Base-by-base conservation (phyloP, 176 grass and related monocot species). In the Panicum miliaceum region DNA sequence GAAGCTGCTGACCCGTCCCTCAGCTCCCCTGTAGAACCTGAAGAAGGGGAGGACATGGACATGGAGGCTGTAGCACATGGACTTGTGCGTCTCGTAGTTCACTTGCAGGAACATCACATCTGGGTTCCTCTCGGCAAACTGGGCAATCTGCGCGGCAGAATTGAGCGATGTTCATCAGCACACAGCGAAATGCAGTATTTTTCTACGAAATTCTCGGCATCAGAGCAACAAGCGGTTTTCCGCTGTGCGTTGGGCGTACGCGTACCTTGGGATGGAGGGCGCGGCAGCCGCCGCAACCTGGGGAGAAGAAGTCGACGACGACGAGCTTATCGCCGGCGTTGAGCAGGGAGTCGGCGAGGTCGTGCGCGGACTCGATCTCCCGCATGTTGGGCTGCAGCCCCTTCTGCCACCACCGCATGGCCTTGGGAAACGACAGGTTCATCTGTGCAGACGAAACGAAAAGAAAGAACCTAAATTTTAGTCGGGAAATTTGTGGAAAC, bases 11-110 rank as follows among this genome's bases (percentile, higher is more conserved):
- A 99, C 84, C 6, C 91, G 75, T 4, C 96, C 96, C 54, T 99
- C 87, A 8, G 93, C 89, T 76, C 96, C 96, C 47, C 91, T 80
- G 71, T 94, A 99, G 70, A 99, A 94, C 84, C 93, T 85, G 82
- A 99, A 99, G 84, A 99, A 99, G 0, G 96, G 96, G 25, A 99
- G 93, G 71, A 99, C 96, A 80, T 94, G 93, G 38, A 99, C 91
- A 42, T 91, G 84, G 61, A 99, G 91, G 87, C 81, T 96, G 71
- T 94, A 94, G 78, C 96, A 99, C 96, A 99, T 99, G 20, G 96
- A 94, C 64, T 82, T 94, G 93, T 96, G 96, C 75, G 75, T 74
- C 68, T 99, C 96, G 53, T 99, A 89, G 84, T 99, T 99, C 7
- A 99, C 84, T 58, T 99, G 93, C 68, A 99, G 75, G 86, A 99